Percentiles rank a stretch among this genome's conserved stretches.
phyloP scores from a whole-genome alignment of 495 filamentous ascomycete genomes.

The Penicillium manginii region DNA sequence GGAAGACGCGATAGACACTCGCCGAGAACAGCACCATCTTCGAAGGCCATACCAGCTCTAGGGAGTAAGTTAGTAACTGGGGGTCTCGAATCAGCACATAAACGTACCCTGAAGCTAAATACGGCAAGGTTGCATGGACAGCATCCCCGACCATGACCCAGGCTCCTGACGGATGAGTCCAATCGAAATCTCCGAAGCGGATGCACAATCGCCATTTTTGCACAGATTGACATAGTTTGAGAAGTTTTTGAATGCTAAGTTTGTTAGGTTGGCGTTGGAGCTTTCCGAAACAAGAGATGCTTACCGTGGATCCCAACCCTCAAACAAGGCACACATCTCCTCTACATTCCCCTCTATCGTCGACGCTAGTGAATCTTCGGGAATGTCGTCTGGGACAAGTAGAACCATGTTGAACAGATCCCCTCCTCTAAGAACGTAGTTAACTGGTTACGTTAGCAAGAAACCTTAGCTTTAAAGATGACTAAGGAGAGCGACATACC shows the following conservation, averaged over 20 bases:
- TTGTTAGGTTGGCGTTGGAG: neutral
- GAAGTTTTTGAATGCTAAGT: conserved; percentile 36
- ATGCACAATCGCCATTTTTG: conserved; percentile 71
- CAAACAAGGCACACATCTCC: conserved; percentile 67
- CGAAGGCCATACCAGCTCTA: conserved; percentile 52
- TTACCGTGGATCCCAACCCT: conserved; percentile 61
- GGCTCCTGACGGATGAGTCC: conserved; percentile 56
- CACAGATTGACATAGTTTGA: conserved; percentile 51
- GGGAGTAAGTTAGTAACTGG: neutral
- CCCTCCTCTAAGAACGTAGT: conserved; percentile 63
- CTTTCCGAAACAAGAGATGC: conserved; percentile 30
- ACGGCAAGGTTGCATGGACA: conserved; percentile 67
- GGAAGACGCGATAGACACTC: conserved; percentile 47
- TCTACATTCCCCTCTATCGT: conserved; percentile 59
- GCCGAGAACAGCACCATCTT: conserved; percentile 56
- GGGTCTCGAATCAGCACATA: neutral
- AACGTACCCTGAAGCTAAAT: conserved; percentile 52
- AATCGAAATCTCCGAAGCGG: conserved; percentile 53
- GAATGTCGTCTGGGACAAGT: conserved; percentile 70
- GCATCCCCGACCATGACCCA: conserved; percentile 66
- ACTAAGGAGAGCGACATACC: conserved; percentile 25
- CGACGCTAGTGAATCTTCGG: conserved; percentile 47
- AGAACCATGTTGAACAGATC: conserved; percentile 71
- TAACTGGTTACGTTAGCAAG: conserved; percentile 42
- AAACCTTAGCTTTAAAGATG: neutral